Conservation (phyloP, 2,329 filamentous ascomycete genomes). For the Sclerotinia trifoliorum region DNA sequence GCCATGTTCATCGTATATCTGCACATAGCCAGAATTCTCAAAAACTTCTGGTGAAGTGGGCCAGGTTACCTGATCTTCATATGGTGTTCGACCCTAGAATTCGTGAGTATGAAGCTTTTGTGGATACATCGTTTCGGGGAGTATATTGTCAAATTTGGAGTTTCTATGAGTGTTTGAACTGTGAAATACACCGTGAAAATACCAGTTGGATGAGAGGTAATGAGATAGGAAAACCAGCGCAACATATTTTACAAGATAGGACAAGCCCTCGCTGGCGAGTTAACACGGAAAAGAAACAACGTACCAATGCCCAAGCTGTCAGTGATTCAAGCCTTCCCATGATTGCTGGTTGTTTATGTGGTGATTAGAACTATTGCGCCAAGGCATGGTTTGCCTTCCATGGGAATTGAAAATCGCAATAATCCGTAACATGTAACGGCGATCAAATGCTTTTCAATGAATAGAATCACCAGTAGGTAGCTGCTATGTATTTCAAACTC, state of each 20-base stretch:
- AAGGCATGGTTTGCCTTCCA: constrained; percentile 3
- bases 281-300: background rate
- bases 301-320: constrained; percentile 35
- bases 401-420: background rate
- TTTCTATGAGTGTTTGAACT: background rate
- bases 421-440: background rate
- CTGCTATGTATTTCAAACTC: background rate
- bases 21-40: constrained; percentile 22
- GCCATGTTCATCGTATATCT: constrained; percentile 39
- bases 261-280: background rate
- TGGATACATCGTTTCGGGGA: background rate
- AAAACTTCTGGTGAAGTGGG: constrained; percentile 20
- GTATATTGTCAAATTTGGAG: background rate
- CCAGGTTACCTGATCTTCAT: constrained; percentile 38
- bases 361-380: background rate
- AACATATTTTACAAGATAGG: background rate
- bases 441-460: background rate
- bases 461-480: background rate
- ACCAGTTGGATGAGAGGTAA: no score
- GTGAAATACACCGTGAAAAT: background rate
- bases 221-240: no score
- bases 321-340: constrained; percentile 32
- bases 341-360: constrained; percentile 4
- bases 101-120: background rate
- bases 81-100: constrained; percentile 39